These are phyloP conservation scores for Carex kokanica DNA, from an alignment of 176 grass and related monocot species.

Conservation along the genomic window DNA sequence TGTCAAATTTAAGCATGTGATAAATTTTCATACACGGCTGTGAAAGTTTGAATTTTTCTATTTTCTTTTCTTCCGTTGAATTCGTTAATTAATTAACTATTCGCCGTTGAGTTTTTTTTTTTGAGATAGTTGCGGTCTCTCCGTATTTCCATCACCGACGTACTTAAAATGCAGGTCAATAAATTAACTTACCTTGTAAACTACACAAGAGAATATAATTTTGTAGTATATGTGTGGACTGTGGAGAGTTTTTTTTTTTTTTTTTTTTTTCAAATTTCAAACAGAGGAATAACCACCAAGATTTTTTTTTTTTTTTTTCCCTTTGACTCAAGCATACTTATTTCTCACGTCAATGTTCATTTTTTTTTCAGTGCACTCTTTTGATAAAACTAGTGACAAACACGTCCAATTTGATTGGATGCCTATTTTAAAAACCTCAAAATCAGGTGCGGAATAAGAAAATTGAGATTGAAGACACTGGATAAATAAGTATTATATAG, in stretches of 20 bases:
- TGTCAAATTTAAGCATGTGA: constrained; percentile 20
- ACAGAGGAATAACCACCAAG: background rate
- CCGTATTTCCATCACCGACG: constrained; percentile 8
- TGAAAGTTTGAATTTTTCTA: background rate
- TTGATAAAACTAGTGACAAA: background rate
- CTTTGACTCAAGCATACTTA: background rate
- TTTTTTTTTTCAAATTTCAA: background rate
- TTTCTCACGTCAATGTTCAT: background rate
- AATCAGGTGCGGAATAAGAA: no score
- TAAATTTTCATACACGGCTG: constrained; percentile 9
- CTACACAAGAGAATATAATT: background rate
- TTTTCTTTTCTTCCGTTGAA: background rate
- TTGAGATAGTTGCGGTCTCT: background rate
- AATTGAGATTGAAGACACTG: no score
- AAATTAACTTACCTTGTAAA: background rate
- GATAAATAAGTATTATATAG: no score
- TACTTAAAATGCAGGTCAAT: background rate
- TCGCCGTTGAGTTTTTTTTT: background rate
- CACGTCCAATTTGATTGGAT: no score
- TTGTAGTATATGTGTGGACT: background rate
- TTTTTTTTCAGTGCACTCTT: background rate
- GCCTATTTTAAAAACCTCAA: no score
- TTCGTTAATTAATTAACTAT: background rate
- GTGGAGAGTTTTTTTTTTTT: background rate
- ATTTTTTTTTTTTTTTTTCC: background rate